phyloP scores from a whole-genome alignment of 176 grass and related monocot species.

The Aechmea fasciata region DNA sequence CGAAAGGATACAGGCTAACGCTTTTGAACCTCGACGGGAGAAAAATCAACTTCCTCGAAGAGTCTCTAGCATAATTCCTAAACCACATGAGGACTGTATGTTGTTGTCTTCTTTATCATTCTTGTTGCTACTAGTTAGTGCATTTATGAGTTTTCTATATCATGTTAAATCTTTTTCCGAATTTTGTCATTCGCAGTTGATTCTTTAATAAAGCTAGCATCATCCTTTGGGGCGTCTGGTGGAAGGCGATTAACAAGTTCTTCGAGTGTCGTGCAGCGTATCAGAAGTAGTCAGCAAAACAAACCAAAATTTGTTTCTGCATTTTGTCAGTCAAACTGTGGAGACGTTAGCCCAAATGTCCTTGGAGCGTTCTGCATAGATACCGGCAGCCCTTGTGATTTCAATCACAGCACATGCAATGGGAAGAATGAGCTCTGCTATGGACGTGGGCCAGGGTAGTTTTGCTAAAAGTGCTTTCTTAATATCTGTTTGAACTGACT shows the following conservation, averaged over 20 bases:
- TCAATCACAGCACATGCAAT: constrained; percentile 95
- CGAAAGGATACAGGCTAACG: constrained; percentile 14
- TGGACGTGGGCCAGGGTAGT: constrained; percentile 81
- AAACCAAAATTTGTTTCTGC: constrained; percentile 80
- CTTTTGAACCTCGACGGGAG: constrained; percentile 23
- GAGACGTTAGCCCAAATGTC: constrained; percentile 98
- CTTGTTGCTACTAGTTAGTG: not conserved
- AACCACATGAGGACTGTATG: constrained; percentile 73
- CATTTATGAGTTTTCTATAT: not conserved
- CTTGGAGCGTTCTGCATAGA: constrained; percentile 95
- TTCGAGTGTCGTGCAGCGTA: constrained; percentile 41
- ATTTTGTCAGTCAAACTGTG: constrained; percentile 97
- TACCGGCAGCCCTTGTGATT: constrained; percentile 83
- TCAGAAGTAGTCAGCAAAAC: constrained; percentile 45
- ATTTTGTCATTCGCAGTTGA: constrained; percentile 43
- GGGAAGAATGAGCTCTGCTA: constrained; percentile 99
- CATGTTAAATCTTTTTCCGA: constrained; percentile 4
- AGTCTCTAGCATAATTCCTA: constrained; percentile 76
- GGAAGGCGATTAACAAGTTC: constrained; percentile 53
- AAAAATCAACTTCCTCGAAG: constrained; percentile 39
- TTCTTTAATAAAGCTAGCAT: constrained; percentile 58
- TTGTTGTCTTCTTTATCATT: constrained; percentile 3
- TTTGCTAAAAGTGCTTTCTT: not conserved
- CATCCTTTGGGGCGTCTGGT: constrained; percentile 72
- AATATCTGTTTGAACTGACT: not conserved